Evolutionary conservation across 345 rosid species (phyloP), one percentile per base, ranked within the genome.

Genomic region (Streptanthus diversifolius): DNA sequence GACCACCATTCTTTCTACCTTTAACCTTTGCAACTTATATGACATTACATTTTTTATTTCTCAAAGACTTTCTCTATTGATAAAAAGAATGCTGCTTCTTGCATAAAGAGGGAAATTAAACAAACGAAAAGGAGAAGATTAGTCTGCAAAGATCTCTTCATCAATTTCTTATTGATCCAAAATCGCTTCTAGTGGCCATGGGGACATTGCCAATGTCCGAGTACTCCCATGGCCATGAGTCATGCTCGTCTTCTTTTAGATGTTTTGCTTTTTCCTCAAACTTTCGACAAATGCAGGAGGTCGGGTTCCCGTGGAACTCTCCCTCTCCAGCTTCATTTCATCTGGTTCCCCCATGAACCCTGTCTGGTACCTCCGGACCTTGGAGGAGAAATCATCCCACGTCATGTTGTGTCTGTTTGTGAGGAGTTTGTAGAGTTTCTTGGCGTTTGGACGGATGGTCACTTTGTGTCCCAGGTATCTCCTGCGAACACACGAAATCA

Each of bases 271-370:
- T 43, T 30, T 54, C 22, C 7, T 30, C 37, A 40, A 17, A 51
- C 83, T 70, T 82, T 76, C 3, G 86, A 44, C 98, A 93, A 64
- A 93, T 84, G 82, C 96, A 93, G 36, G 90, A 77, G 63, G 82
- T 25, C 37, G 98, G 98, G 49, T 91, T 91, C 83, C 89, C 96
- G 47, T 93, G 96, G 73, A 93, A 91, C 80, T 85, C 95, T 0
- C 98, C 98, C 13, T 74, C 79, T 27, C 89, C 97, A 25, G 89
- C 90, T 74, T 92, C 61, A 80, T 68, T 78, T 90, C 98, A 37
- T 87, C 85, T 70, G 98, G 90, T 49, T 80, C 92, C 71, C 97
- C 98, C 93, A 89, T 87, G 87, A 85, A 89, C 10, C 98, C 97
- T 37, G 80, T 80, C 77, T 93, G 98, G 72, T 67, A 66, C 32